Conservation (phyloP, 306 rosid species). For the Gillenia trifoliata region DNA sequence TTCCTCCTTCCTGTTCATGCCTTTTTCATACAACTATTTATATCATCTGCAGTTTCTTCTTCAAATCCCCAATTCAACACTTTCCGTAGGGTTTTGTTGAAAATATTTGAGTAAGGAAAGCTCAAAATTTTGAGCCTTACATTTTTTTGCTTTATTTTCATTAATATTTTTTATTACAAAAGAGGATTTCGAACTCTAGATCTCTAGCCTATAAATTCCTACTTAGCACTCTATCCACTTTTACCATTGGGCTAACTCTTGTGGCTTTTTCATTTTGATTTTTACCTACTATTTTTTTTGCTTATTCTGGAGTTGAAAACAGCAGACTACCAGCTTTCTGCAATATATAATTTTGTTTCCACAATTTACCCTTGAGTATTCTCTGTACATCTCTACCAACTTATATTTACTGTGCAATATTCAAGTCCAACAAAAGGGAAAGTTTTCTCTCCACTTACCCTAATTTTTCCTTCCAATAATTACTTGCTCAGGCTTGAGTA, state of each 20-base stretch:
- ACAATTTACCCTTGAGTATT: not conserved
- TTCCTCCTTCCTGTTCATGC: conserved; percentile 9
- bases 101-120: not conserved
- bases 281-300: not conserved
- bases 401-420: conserved; percentile 14
- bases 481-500: conserved; percentile 25
- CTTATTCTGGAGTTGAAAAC: not conserved
- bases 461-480: conserved; percentile 6
- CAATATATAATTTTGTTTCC: not conserved
- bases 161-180: too few species aligned
- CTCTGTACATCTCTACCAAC: conserved; percentile 7
- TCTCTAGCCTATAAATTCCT: not conserved
- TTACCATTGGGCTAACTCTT: not conserved
- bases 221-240: not conserved
- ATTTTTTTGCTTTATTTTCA: not conserved
- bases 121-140: not conserved
- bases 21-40: conserved; percentile 3
- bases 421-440: conserved; percentile 11
- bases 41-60: conserved; percentile 5
- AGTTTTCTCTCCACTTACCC: not conserved
- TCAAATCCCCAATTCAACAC: not conserved
- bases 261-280: not conserved
- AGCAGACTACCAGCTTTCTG: conserved; percentile 8
- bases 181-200: not conserved
- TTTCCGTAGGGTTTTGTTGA: not conserved